Percentiles rank a stretch among this genome's conserved stretches.
Conservation (phyloP, 2,329 filamentous ascomycete species). For the Alternaria panax region DNA sequence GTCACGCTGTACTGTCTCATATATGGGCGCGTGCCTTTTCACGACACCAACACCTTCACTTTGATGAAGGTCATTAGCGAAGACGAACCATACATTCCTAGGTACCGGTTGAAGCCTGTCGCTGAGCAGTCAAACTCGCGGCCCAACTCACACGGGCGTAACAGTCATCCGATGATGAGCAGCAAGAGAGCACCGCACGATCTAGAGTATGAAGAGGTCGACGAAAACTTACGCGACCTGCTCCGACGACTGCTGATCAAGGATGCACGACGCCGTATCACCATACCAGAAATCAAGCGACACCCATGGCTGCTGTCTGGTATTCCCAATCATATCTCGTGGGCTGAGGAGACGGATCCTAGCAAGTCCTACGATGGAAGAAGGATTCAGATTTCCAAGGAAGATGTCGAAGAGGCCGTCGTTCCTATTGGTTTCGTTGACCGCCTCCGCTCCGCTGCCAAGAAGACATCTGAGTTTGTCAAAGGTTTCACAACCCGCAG, state of each 20-base stretch:
- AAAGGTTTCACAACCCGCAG: slow-evolving; percentile 38
- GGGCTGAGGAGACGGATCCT: slow-evolving; percentile 96
- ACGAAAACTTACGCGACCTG: slow-evolving; percentile 80
- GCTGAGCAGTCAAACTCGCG: slow-evolving; percentile 56
- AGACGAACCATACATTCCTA: slow-evolving; percentile 89
- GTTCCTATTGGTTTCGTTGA: slow-evolving; percentile 88
- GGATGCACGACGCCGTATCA: slow-evolving; percentile 87
- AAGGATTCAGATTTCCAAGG: slow-evolving; percentile 90
- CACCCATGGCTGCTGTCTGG: slow-evolving; percentile 90
- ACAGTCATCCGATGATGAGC: slow-evolving; percentile 61
- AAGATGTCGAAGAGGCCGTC: slow-evolving; percentile 90
- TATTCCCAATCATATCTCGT: slow-evolving; percentile 74
- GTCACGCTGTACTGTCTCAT: slow-evolving; percentile 96
- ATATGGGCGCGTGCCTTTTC: slow-evolving; percentile 90
- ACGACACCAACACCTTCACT: slow-evolving; percentile 88
- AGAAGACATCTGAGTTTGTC: slow-evolving; percentile 40
- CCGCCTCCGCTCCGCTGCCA: slow-evolving; percentile 78
- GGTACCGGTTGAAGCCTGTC: slow-evolving; percentile 78
- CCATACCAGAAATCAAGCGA: slow-evolving; percentile 88
- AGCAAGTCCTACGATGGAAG: slow-evolving; percentile 77
- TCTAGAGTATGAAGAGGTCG: slow-evolving; percentile 84
- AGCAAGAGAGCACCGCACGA: slow-evolving; percentile 80
- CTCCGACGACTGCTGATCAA: slow-evolving; percentile 82
- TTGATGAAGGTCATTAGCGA: slow-evolving; percentile 93
- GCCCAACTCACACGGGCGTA: slow-evolving; percentile 56